Evolutionary conservation across 2,329 filamentous ascomycete species (phyloP), one percentile per base, ranked within the genome.

Genomic region (Pseudogymnoascus sp.): DNA sequence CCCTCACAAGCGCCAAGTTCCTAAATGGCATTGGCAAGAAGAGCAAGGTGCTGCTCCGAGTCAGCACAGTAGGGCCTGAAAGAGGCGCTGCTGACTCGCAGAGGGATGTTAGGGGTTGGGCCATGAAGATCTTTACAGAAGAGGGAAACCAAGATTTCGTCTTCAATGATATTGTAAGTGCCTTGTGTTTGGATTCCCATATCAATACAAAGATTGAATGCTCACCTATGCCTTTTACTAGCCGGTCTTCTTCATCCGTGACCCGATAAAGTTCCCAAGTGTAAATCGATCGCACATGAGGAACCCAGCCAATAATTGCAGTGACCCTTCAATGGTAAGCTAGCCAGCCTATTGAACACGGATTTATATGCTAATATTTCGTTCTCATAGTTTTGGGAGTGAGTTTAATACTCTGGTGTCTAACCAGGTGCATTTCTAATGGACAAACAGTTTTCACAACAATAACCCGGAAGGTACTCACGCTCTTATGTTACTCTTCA

Each of bases 21-120:
- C 80, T 85, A 69, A 79, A 77, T 67, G 76, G 81, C 61, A 77
- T 82, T 57, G 87, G 86, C 64, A 89, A 89, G 76, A 82, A 82
- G 71, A 89, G 85, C 35, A 82, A 86, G 7, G 73, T 87, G 63
- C 79, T 85, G 1, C 79, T 81, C 30, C 83, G 88, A 2, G 86
- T 88, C 43, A 79, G 77, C 0, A 80, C 78, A 0, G 75, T 79
- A 12, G 77, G 71, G 2, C 70, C 70, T 2, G 77, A 78, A 62
- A 73, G 70, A 30, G 79, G 78, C 1, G 76, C 72, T 8, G 70
- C 76, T 14, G 79, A 81, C 63, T 77, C 74, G 2, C 72, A 75
- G 1, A 70, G 79, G 35, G 78, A 81, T 70, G 70, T 77, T 50
- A 73, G 77, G 58, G 79, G 79, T 1, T 81, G 73, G 63, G 74